Evolutionary conservation across 371 early-diverging fungal species (phyloP), one percentile per base, ranked within the genome.

Genomic region (Saksenaea vasiformis): DNA sequence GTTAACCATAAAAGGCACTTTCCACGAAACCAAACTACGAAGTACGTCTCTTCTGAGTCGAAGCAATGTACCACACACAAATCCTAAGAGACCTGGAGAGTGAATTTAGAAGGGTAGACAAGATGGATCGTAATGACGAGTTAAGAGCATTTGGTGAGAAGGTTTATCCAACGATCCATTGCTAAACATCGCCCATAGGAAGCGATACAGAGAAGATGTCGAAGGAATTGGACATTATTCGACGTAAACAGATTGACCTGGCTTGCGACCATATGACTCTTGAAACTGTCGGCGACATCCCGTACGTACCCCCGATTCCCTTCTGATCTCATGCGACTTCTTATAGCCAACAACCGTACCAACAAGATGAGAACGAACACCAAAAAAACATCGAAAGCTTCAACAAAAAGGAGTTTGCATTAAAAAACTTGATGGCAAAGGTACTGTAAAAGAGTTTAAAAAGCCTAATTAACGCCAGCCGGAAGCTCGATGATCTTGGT

Each of bases 321-420:
- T 55, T 36, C 47, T 47, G 19, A 10, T 15, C 24, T 47, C 10
- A 3, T 47, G 3, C n/a, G 8, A 10, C 8, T 19, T 19, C 47
- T 15, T 0, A 8, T 47, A 47, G 47, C 1, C 47, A 47, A 47
- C 47, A 47, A 9, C 22, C 47, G 4, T 22, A 2, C 3, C 39
- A 39, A 47, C 47, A 47, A 47, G 47, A 47, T 22, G 47, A 47
- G 4, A 22, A 22, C 22, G 47, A 47, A 19, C 47, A 47, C 5
- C 47, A 47, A 19, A 47, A 47, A 19, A 47, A 47, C 22, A 47
- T 47, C 1, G 47, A 47, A 9, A 47, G 22, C 91, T 24, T 90
- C 89, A 17, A 91, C 77, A 11, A 90, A 76, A 59, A 91, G 83
- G 66, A 89, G 89, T 65, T 86, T 84, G 26, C 89, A 81, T 24